Percentiles rank a stretch among this genome's conserved stretches.
Evolutionary conservation across 2,329 filamentous ascomycete genomes (phyloP).

Genomic region (Colletotrichum sp.): DNA sequence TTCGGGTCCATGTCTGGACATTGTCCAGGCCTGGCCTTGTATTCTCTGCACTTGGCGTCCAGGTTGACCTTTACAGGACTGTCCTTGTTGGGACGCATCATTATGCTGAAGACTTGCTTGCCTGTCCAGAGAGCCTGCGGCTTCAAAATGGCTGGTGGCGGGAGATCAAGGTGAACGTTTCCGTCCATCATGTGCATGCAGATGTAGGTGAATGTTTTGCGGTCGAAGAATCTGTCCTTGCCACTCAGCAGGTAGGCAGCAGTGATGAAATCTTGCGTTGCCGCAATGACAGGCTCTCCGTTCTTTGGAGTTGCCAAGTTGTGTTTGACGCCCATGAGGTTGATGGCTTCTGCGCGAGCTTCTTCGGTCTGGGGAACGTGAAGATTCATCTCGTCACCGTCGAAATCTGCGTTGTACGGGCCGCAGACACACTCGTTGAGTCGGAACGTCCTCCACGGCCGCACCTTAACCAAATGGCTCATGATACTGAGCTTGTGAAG

Average conservation of each 20-base stretch:
- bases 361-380: constrained; percentile 98
- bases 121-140: constrained; percentile 92
- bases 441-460: constrained; percentile 94
- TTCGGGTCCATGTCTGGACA: constrained; percentile 79
- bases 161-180: constrained; percentile 78
- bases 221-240: constrained; percentile 92
- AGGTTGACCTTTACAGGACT: constrained; percentile 87
- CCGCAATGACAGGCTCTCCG: constrained; percentile 95
- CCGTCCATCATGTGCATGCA: constrained; percentile 94
- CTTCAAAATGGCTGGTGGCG: constrained; percentile 84
- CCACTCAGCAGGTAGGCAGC: constrained; percentile 89
- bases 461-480: constrained; percentile 90
- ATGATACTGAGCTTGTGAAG: constrained; percentile 99
- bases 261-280: constrained; percentile 99
- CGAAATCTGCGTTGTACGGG: constrained; percentile 98
- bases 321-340: constrained; percentile 97
- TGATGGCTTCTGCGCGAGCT: constrained; percentile 91
- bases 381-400: constrained; percentile 98
- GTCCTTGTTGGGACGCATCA: constrained; percentile 88
- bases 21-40: constrained; percentile 62
- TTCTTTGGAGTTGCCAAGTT: constrained; percentile 97
- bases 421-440: constrained; percentile 98
- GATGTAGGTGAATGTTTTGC: constrained; percentile 85
- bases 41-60: constrained; percentile 90
- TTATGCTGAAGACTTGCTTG: constrained; percentile 92